Evolutionary conservation across 148 eudicot genomes (phyloP).

Genomic region (Fallopia convolvulus): DNA sequence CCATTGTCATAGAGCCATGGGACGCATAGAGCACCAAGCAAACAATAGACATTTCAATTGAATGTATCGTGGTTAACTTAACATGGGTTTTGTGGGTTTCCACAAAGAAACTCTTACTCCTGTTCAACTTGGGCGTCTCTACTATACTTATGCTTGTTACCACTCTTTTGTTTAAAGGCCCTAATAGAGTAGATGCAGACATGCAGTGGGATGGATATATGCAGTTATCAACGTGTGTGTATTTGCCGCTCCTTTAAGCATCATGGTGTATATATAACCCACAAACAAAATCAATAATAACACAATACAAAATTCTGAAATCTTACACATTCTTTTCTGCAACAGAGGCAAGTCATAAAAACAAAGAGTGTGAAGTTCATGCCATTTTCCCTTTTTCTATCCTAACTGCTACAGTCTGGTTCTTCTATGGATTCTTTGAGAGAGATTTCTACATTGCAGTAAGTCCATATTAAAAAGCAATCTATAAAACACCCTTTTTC

Average conservation of each 20-base stretch:
- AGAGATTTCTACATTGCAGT: conserved; percentile 47
- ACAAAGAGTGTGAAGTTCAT: conserved; percentile 58
- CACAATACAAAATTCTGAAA: conserved; percentile 8
- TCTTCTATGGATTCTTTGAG: conserved; percentile 58
- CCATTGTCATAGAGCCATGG: background rate
- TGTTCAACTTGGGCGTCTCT: conserved; percentile 37
- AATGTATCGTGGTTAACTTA: background rate
- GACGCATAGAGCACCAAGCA: background rate
- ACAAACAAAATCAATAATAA: background rate
- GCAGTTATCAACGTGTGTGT: conserved; percentile 47
- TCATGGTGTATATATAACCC: conserved; percentile 37
- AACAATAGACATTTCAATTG: background rate
- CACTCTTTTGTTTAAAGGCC: conserved; percentile 28
- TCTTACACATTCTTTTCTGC: background rate
- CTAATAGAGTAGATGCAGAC: conserved; percentile 26
- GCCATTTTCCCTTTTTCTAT: conserved; percentile 42
- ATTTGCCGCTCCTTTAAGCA: conserved; percentile 49
- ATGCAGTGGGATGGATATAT: conserved; percentile 45
- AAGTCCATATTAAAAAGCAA: conserved; percentile 20
- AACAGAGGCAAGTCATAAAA: conserved; percentile 44
- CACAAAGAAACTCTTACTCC: conserved; percentile 20
- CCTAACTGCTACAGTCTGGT: conserved; percentile 54
- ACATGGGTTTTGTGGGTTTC: background rate
- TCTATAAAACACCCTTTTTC: background rate
- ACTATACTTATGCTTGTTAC: conserved; percentile 31